A percentile compares a stretch with the other conserved stretches of the same genome.
phyloP scores from a whole-genome alignment of 306 rosid genomes.

The Malus asiatica region DNA sequence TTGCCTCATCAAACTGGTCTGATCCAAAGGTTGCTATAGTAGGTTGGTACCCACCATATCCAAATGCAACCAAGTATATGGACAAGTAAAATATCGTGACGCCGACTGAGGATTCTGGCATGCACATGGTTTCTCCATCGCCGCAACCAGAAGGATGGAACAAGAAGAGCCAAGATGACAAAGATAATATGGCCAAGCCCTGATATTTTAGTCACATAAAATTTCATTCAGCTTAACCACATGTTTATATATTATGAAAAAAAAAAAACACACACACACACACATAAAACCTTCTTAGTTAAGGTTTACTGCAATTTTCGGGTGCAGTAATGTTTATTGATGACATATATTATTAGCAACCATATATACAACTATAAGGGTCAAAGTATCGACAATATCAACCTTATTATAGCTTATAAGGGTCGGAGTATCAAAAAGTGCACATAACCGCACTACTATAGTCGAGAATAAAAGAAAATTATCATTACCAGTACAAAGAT shows the following conservation, averaged over 20 bases:
- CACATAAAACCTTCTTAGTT: too few relatives aligned
- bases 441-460: background rate
- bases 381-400: too few relatives aligned
- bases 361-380: too few relatives aligned
- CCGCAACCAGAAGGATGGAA: constrained; percentile 21
- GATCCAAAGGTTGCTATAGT: constrained; percentile 54
- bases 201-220: background rate
- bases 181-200: constrained; percentile 12
- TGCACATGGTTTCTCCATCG: background rate
- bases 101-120: constrained; percentile 11
- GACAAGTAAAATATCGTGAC: constrained; percentile 47
- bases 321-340: too few relatives aligned
- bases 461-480: background rate
- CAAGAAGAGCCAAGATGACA: constrained; percentile 12
- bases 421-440: too few relatives aligned
- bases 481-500: constrained; percentile 17
- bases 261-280: too few relatives aligned
- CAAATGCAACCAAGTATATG: constrained; percentile 52
- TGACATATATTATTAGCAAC: too few relatives aligned
- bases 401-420: too few relatives aligned
- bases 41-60: constrained; percentile 61
- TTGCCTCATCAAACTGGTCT: constrained; percentile 52
- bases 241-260: too few relatives aligned
- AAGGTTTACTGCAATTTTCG: too few relatives aligned
- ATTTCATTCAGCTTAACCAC: background rate